phyloP scores from a whole-genome alignment of 805 yeast genomes.

The Metschnikowia santaceciliae region DNA sequence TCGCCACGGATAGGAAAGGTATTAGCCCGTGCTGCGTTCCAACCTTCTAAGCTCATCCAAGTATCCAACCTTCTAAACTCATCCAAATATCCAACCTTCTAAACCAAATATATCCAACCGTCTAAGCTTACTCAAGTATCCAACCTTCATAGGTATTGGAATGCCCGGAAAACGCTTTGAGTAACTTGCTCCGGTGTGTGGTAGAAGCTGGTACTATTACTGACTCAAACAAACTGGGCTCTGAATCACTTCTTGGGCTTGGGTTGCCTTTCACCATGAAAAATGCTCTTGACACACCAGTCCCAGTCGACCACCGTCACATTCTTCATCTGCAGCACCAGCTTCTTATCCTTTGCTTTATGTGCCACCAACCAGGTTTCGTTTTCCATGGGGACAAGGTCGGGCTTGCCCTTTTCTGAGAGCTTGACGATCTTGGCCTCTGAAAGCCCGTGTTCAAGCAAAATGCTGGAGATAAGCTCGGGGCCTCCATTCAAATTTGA shows the following conservation, averaged over 20 bases:
- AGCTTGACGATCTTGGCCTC: slow-evolving; percentile 23
- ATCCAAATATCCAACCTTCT: too few species aligned
- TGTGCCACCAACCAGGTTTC: slow-evolving; percentile 27
- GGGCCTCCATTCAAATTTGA: slow-evolving; percentile 58
- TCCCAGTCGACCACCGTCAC: slow-evolving; percentile 55
- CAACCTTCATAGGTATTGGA: too few species aligned
- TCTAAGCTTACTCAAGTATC: too few species aligned
- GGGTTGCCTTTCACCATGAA: slow-evolving; percentile 24
- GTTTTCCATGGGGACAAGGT: slow-evolving; percentile 15
- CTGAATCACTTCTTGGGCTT: not conserved
- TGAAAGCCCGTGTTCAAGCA: slow-evolving; percentile 56
- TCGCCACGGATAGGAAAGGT: too few species aligned
- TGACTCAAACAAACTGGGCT: not conserved
- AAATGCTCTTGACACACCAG: slow-evolving; percentile 57
- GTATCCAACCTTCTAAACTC: too few species aligned
- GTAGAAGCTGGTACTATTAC: too few species aligned
- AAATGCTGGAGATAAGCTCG: slow-evolving; percentile 50
- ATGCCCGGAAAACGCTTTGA: too few species aligned
- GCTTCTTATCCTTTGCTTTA: slow-evolving; percentile 31
- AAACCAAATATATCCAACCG: too few species aligned
- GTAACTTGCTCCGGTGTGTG: too few species aligned
- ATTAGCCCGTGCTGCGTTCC: too few species aligned
- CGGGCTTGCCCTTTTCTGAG: slow-evolving; percentile 12
- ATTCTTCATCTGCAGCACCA: slow-evolving; percentile 6
- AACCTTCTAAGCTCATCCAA: too few species aligned